Evolutionary conservation across 2,329 filamentous ascomycete species (phyloP), one percentile per base, ranked within the genome.

Genomic region (Verticillium klebahnii): DNA sequence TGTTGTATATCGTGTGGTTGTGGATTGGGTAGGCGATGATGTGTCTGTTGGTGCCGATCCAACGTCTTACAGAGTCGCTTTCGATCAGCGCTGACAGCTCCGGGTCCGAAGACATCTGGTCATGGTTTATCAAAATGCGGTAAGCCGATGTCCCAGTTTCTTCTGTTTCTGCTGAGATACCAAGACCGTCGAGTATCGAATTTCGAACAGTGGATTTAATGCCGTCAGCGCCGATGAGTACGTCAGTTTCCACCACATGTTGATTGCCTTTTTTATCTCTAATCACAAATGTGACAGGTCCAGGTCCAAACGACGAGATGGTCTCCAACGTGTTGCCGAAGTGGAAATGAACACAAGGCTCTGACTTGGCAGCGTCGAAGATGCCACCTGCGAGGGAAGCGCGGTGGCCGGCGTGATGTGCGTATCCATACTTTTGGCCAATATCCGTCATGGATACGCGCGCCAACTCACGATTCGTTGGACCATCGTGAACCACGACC

Each of bases 371-470:
- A 15, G 84, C 90, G 55, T 89, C 80, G 73, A 87, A 92, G 25
- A 94, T 77, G 3, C 84, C 84, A 36, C 83, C 83, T 4, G 90
- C 89, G 3, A 94, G 81, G 9, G 88, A 89, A 0, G 88, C 82
- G 19, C 91, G 85, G 71, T 95, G 91, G 11, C 90, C 91, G 3
- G 91, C 89, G 83, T 90, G 92, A 75, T 94, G 90, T 0, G 89
- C 86, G 71, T 89, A 92, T 36, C 85, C 84, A 70, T 92, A 94
- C 34, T 83, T 87, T 9, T 83, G 75, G 58, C 82, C 77, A 65
- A 94, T 86, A 66, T 91, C 87, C 32, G 79, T 78, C 69, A 94
- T 83, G 63, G 86, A 80, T 50, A 94, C 89, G 67, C 89, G 86
- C 3, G 85, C 85, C 5, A 94, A 82, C 73, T 93, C 89, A 3